phyloP scores from a whole-genome alignment of 306 rosid species.

The Quercus aquifolioides region DNA sequence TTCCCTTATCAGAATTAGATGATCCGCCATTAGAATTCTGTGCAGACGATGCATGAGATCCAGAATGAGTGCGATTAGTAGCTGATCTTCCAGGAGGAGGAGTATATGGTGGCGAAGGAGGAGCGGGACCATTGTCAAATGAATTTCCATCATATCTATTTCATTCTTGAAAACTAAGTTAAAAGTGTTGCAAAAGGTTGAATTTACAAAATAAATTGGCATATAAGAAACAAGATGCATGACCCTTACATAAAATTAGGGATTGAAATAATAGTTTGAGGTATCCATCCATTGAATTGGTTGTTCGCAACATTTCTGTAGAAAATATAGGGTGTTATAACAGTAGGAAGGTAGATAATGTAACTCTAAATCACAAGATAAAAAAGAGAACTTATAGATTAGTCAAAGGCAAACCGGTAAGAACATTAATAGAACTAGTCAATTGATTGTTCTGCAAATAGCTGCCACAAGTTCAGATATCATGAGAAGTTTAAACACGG shows the following conservation, averaged over 20 bases:
- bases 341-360: constrained; percentile 14
- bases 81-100: constrained; percentile 50
- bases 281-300: constrained; percentile 83
- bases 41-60: too few species aligned
- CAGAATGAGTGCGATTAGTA: constrained; percentile 19
- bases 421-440: constrained; percentile 66
- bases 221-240: constrained; percentile 7
- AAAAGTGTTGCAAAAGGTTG: constrained; percentile 18
- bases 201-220: constrained; percentile 21
- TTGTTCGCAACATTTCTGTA: constrained; percentile 89
- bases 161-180: constrained; percentile 25
- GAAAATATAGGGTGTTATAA: constrained; percentile 21
- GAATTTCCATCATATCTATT: constrained; percentile 73
- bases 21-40: too few species aligned
- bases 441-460: constrained; percentile 79
- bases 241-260: constrained; percentile 64
- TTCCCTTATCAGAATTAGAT: too few species aligned
- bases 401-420: constrained; percentile 69
- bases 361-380: not conserved
- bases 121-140: constrained; percentile 75
- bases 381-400: constrained; percentile 37
- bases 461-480: constrained; percentile 37
- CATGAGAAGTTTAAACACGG: constrained; percentile 6
- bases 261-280: constrained; percentile 65
- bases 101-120: constrained; percentile 57